Base-by-base conservation (phyloP, 1,284 basidiomycete species). In the Melampsora americana region DNA sequence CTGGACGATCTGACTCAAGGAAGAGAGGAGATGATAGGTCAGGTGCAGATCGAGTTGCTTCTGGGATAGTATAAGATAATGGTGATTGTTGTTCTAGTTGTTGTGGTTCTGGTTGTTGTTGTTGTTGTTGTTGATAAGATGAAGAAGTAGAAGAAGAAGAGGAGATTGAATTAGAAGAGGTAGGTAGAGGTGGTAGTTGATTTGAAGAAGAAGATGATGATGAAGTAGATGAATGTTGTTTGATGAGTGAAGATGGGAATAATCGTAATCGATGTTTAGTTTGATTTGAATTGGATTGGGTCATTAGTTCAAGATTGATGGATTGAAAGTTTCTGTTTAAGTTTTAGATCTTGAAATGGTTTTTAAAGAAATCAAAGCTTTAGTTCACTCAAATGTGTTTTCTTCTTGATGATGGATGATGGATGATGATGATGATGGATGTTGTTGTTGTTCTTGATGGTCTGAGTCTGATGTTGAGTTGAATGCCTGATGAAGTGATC, bases 41-140 rank as follows among this genome's bases (percentile, higher is more conserved):
- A 28, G 64, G 64, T 1, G 64, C 64, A 39, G 64, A 66, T 44
- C 26, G 12, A 39, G 32, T 66, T 20, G 64, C 64, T 44, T 66
- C 64, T 20, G 64, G 64, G 16, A 44, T 23, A 6, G 23, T 14
- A 66, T 42, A 66, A 66, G 39, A 28, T 9, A 66, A 18, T 20
- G 23, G 18, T 53, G 50, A 6, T 53, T 53, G 20, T 20, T 48
- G 14, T 48, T 14, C 1, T 14, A 4, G 35, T 35, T 35, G 35
- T 35, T 35, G 5, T 35, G 3, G 35, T 9, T 35, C 5, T 35
- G 3, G 5, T 35, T 35, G 35, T 9, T 35, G 35, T 35, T 35
- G 35, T 35, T 35, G 35, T 35, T 35, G 35, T 9, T 35, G 35
- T 4, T 35, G 9, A 35, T 3, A 35, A 4, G 35, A 35, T 4